phyloP scores from a whole-genome alignment of 129 eudicot species.

The Flaveria trinervia region DNA sequence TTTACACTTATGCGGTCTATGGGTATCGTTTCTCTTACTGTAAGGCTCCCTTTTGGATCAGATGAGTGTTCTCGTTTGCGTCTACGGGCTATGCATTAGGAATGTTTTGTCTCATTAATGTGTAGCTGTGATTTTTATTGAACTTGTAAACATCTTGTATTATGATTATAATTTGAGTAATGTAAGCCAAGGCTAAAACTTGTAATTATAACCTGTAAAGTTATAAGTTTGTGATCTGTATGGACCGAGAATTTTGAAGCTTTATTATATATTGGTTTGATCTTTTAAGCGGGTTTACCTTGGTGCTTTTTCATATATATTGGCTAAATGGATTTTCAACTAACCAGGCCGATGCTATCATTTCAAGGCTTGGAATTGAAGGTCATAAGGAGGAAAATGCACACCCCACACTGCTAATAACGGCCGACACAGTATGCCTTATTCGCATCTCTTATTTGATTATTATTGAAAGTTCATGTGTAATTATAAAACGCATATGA shows the following conservation, averaged over 20 bases:
- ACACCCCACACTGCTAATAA: conserved; percentile 69
- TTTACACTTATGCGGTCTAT: too few species aligned
- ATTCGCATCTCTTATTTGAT: conserved; percentile 19
- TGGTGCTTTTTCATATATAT: background rate
- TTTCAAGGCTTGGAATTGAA: conserved; percentile 54
- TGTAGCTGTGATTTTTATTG: background rate
- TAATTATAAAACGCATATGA: background rate
- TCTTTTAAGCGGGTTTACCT: background rate
- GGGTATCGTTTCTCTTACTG: too few species aligned
- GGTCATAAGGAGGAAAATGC: conserved; percentile 52
- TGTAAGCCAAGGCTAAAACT: conserved; percentile 4
- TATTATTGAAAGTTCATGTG: background rate
- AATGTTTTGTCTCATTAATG: background rate
- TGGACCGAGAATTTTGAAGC: background rate
- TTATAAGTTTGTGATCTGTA: background rate
- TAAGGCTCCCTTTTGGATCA: background rate
- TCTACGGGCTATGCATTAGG: background rate
- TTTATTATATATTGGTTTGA: conserved; percentile 2
- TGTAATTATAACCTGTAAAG: background rate
- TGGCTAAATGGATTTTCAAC: conserved; percentile 1
- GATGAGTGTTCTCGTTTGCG: background rate
- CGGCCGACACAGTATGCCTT: conserved; percentile 89
- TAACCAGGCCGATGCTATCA: conserved; percentile 86
- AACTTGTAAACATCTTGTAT: background rate
- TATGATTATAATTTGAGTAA: background rate